Evolutionary conservation across 352 stramenopile genomes (phyloP).

Genomic region (Globisporangium spinosum): DNA sequence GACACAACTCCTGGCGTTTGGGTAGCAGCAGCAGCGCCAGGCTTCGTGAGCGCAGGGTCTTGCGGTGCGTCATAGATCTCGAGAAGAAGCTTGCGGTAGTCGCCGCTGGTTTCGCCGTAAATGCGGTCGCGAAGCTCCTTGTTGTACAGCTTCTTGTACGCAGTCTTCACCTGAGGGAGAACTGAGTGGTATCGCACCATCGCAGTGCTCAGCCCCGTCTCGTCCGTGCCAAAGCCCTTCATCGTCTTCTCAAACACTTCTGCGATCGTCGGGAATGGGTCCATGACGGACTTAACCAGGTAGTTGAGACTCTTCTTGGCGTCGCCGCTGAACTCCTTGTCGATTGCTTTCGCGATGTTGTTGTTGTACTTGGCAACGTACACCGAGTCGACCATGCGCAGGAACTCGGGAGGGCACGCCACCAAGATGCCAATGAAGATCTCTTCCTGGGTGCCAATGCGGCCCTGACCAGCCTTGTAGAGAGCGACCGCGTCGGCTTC

Average conservation of each 20-base stretch:
- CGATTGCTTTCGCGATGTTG: constrained; percentile 68
- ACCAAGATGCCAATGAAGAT: constrained; percentile 63
- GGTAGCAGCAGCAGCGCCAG: constrained; percentile 5
- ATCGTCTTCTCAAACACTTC: constrained; percentile 72
- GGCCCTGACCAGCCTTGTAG: constrained; percentile 75
- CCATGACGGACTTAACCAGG: constrained; percentile 46
- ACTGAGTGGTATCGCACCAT: constrained; percentile 60
- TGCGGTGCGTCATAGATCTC: constrained; percentile 69
- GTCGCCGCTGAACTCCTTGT: constrained; percentile 82
- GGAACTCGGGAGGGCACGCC: constrained; percentile 49
- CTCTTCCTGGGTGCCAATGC: constrained; percentile 71
- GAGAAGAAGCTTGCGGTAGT: constrained; percentile 59
- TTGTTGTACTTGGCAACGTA: constrained; percentile 81
- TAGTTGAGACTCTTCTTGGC: constrained; percentile 70
- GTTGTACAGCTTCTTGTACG: constrained; percentile 54
- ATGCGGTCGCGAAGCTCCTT: constrained; percentile 63
- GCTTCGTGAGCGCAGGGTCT: constrained; percentile 24
- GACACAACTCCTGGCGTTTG: constrained; percentile 14
- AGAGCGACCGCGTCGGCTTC: constrained; percentile 59
- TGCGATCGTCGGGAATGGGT: constrained; percentile 61
- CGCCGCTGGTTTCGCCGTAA: constrained; percentile 50
- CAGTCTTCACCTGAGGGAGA: constrained; percentile 46
- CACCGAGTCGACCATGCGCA: constrained; percentile 64
- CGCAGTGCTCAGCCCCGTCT: constrained; percentile 47
- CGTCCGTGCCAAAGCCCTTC: constrained; percentile 68